Conservation (phyloP, 1,284 basidiomycete species). For the Porogramme epimiltina region DNA sequence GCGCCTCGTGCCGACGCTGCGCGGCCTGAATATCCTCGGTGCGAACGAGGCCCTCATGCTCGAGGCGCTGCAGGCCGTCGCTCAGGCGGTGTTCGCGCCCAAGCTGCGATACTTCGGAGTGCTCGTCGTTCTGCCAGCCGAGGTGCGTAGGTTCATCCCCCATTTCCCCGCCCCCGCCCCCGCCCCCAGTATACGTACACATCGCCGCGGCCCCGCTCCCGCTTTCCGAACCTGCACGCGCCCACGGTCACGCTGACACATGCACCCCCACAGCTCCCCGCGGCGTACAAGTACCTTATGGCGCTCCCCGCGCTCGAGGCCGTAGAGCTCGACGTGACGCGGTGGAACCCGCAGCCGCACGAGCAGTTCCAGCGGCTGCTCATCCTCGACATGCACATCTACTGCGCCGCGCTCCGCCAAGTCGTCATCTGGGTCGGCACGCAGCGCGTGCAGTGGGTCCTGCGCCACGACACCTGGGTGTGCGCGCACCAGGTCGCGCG, state of each 20-base stretch:
- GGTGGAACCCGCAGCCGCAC: constrained; percentile 28
- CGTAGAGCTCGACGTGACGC: constrained; percentile 33
- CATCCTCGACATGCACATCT: constrained; percentile 32
- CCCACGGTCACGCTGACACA: not conserved
- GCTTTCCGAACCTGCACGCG: not conserved
- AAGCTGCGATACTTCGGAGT: constrained; percentile 32
- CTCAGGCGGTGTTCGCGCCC: constrained; percentile 24
- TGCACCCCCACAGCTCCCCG: constrained; percentile 25
- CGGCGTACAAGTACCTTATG: constrained; percentile 29
- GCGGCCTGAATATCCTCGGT: constrained; percentile 28
- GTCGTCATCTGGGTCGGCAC: constrained; percentile 31
- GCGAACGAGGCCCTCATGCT: constrained; percentile 26
- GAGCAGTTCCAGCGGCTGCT: constrained; percentile 28
- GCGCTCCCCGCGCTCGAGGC: constrained; percentile 26
- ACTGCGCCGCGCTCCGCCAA: constrained; percentile 28
- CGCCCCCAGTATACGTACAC: not conserved
- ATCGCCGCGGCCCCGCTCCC: not conserved
- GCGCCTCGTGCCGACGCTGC: constrained; percentile 22
- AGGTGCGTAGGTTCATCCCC: constrained; percentile 24
- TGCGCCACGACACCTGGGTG: constrained; percentile 26
- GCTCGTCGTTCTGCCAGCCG: constrained; percentile 25
- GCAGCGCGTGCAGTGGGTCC: constrained; percentile 28
- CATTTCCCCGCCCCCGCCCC: no score
- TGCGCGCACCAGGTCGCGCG: constrained; percentile 16
- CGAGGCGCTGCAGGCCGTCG: constrained; percentile 25